These are phyloP conservation scores for Mortierella sp. DNA, from an alignment of 371 early-diverging fungal genomes.

Conservation along the genomic window DNA sequence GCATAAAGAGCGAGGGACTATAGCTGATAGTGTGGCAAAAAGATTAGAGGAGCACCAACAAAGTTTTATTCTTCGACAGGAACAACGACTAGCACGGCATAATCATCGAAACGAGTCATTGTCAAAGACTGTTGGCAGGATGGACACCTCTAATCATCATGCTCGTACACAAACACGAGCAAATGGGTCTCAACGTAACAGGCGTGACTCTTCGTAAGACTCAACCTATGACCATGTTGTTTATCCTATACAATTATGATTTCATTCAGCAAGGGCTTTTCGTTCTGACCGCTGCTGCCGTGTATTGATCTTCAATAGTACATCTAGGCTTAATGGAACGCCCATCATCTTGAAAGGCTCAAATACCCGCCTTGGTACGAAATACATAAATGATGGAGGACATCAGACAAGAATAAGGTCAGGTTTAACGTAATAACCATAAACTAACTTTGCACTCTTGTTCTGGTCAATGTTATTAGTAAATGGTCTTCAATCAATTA, in stretches of 20 bases:
- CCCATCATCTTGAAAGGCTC: conserved; percentile 52
- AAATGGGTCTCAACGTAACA: conserved; percentile 51
- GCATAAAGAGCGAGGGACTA: conserved; percentile 60
- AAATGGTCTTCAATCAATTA: conserved; percentile 71
- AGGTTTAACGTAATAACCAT: background rate
- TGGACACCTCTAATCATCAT: conserved; percentile 21
- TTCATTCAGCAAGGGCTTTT: background rate
- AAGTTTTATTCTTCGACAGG: conserved; percentile 61
- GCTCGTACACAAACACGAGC: conserved; percentile 48
- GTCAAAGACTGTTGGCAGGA: conserved; percentile 9
- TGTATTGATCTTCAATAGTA: background rate
- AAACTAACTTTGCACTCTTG: background rate
- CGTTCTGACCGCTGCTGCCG: background rate
- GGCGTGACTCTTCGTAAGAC: conserved; percentile 35
- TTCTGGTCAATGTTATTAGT: conserved; percentile 27
- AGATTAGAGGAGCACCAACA: conserved; percentile 57
- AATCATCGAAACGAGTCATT: conserved; percentile 22
- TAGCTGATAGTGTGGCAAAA: conserved; percentile 44
- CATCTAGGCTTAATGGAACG: conserved; percentile 13
- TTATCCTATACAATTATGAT: background rate
- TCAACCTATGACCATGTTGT: background rate
- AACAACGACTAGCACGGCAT: conserved; percentile 25
- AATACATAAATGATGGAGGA: background rate
- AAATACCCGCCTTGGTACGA: conserved; percentile 49
- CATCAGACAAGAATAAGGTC: background rate